A percentile compares a stretch with the other conserved stretches of the same genome.
phyloP scores from a whole-genome alignment of 352 stramenopile genomes.

The Phytopythium helicoides region DNA sequence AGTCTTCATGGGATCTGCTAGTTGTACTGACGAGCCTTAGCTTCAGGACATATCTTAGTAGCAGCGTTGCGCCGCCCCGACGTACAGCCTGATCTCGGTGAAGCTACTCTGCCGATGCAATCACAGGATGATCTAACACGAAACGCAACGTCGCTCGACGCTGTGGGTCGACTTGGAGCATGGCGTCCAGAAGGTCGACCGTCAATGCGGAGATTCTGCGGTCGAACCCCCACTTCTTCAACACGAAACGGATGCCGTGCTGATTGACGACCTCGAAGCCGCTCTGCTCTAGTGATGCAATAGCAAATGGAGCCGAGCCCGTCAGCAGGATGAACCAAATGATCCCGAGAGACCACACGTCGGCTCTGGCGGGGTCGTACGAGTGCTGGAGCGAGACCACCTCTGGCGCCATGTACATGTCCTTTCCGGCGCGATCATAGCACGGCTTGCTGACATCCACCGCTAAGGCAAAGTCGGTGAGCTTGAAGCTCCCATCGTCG shows the following conservation, averaged over 20 bases:
- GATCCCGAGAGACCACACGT: constrained; percentile 51
- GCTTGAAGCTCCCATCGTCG: constrained; percentile 26
- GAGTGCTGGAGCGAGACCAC: constrained; percentile 10
- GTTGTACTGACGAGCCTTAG: too few relatives aligned
- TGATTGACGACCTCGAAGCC: constrained; percentile 30
- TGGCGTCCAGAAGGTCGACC: not conserved
- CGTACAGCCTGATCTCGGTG: too few relatives aligned
- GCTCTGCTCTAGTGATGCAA: constrained; percentile 23
- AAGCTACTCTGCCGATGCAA: not conserved
- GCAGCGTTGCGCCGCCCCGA: too few relatives aligned
- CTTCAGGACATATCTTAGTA: too few relatives aligned
- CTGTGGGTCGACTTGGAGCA: not conserved
- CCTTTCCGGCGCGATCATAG: constrained; percentile 32
- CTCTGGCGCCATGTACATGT: constrained; percentile 37
- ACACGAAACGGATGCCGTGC: constrained; percentile 18
- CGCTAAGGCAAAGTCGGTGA: constrained; percentile 48
- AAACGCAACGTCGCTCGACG: not conserved
- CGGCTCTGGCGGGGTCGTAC: constrained; percentile 40
- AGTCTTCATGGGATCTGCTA: too few relatives aligned
- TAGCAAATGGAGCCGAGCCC: constrained; percentile 25
- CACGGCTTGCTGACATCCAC: constrained; percentile 12
- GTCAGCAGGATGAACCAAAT: constrained; percentile 51
- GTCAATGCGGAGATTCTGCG: not conserved
- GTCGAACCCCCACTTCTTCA: constrained; percentile 28
- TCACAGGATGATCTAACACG: not conserved